Evolutionary conservation across 1,139 yeast species (phyloP).

Genomic region (Zygoascus sp.): DNA sequence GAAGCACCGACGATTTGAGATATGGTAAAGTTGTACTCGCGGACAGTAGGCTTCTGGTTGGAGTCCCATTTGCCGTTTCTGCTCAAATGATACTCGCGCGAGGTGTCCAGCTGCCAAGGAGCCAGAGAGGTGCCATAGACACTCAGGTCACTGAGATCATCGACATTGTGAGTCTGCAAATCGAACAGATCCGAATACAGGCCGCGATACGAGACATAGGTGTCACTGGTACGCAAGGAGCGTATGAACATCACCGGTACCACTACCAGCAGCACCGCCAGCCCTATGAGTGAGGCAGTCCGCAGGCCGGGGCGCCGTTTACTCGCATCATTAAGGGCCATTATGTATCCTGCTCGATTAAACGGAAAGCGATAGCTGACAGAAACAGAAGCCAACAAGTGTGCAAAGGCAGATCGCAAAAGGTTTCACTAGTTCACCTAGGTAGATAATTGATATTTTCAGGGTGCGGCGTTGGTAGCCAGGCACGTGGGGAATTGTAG

Average conservation of each 20-base stretch:
- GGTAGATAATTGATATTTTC: neutral
- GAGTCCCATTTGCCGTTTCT: constrained; percentile 23
- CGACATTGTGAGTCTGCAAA: constrained; percentile 4
- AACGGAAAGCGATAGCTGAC: too few relatives aligned
- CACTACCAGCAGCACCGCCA: neutral
- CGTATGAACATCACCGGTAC: constrained; percentile 1
- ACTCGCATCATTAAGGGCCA: neutral
- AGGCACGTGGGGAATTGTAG: neutral
- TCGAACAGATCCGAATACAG: constrained; percentile 3
- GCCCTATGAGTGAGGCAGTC: neutral
- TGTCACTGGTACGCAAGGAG: neutral
- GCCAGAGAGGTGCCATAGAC: constrained; percentile 23
- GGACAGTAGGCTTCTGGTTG: constrained; percentile 17
- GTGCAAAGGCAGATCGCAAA: too few relatives aligned
- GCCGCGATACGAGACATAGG: neutral
- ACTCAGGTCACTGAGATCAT: constrained; percentile 12
- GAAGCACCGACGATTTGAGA: constrained; percentile 52
- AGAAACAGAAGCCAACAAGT: too few relatives aligned
- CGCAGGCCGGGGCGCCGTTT: neutral
- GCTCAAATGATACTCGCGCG: constrained; percentile 27
- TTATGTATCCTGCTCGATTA: too few relatives aligned
- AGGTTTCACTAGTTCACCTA: neutral
- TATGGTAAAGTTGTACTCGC: constrained; percentile 57
- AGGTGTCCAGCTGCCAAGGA: constrained; percentile 32
- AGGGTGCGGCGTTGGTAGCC: neutral